These are phyloP conservation scores for Sphagnum contortum DNA, from an alignment of 225 moss, liverwort and hornwort genomes.

Conservation along the genomic window DNA sequence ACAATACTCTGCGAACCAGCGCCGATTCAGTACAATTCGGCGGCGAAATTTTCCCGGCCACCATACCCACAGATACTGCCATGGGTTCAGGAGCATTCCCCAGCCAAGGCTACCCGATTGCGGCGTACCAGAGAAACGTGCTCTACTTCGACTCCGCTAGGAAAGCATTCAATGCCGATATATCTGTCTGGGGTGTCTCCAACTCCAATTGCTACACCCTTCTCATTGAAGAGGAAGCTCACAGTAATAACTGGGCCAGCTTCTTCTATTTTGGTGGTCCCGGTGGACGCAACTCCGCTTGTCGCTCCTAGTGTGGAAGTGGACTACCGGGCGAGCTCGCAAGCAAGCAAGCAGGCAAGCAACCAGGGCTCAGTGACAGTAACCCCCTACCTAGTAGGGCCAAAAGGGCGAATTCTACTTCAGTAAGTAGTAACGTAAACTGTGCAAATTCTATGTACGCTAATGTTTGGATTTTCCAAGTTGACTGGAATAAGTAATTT, in stretches of 20 bases:
- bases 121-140: constrained; percentile 9
- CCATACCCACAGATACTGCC: not conserved
- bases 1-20: not conserved
- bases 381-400: too few species aligned
- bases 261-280: constrained; percentile 7
- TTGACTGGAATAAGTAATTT: too few species aligned
- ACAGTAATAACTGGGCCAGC: not conserved
- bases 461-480: too few species aligned
- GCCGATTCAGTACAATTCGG: constrained; percentile 11
- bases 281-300: not conserved
- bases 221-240: not conserved
- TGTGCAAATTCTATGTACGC: too few species aligned
- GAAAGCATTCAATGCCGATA: not conserved
- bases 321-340: too few species aligned
- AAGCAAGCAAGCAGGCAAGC: too few species aligned
- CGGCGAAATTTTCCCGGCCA: not conserved
- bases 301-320: not conserved
- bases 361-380: too few species aligned
- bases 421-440: too few species aligned
- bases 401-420: too few species aligned
- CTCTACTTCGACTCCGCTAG: not conserved
- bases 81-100: constrained; percentile 13
- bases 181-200: not conserved
- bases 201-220: not conserved
- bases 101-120: not conserved